A percentile compares a stretch with the other conserved stretches of the same genome.
These are phyloP conservation scores for Sanghuangporus baumii DNA, from an alignment of 1,284 basidiomycete genomes.

Conservation along the genomic window DNA sequence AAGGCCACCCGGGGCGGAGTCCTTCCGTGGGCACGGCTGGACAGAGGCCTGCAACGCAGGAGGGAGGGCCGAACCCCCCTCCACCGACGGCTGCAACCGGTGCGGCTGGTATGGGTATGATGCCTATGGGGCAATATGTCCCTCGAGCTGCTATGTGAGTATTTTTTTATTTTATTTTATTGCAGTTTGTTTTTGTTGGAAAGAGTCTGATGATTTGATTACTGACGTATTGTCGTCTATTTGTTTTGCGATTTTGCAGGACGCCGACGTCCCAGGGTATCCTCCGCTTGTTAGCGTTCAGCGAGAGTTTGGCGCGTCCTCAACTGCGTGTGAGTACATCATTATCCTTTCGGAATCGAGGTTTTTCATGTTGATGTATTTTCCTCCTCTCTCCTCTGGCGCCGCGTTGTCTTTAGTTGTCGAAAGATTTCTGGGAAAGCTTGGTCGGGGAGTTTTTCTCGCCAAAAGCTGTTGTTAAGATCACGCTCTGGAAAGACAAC, in stretches of 20 bases:
- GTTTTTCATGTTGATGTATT: background rate
- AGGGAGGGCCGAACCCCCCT: conserved; percentile 1
- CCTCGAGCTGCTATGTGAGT: conserved; percentile 5
- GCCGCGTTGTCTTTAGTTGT: background rate
- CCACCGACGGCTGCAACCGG: background rate
- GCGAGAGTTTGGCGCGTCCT: conserved; percentile 13
- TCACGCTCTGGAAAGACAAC: conserved; percentile 78
- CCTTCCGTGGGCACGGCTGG: conserved; percentile 2
- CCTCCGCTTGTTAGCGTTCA: conserved; percentile 4
- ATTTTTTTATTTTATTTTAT: background rate
- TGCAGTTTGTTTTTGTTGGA: background rate
- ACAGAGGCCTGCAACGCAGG: conserved; percentile 11
- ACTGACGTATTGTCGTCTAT: background rate
- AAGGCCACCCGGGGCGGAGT: conserved; percentile 10
- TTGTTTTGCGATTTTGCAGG: background rate
- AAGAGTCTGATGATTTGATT: background rate
- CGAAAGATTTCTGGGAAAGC: conserved; percentile 47
- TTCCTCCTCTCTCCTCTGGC: too few relatives aligned
- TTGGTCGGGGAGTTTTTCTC: conserved; percentile 63
- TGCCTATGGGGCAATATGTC: background rate
- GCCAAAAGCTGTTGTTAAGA: conserved; percentile 58
- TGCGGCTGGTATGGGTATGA: background rate
- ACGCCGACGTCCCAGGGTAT: conserved; percentile 2
- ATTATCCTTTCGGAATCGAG: background rate
- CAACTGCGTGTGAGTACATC: conserved; percentile 6